Evolutionary conservation across 768 basidiomycete species (phyloP).

Genomic region (Tricholoma sp.): DNA sequence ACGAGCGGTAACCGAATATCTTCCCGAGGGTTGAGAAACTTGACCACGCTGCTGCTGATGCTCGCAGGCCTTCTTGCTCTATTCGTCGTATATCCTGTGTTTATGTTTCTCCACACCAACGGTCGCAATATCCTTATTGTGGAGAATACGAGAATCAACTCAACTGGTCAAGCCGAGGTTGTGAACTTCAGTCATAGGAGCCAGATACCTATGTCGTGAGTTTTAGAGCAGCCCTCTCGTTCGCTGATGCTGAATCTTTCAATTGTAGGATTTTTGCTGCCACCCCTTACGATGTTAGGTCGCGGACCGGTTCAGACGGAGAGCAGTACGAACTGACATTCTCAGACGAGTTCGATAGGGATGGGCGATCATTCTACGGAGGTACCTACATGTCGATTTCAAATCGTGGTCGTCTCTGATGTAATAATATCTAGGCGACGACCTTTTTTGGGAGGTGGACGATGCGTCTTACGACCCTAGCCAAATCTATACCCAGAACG

Average conservation of each 20-base stretch:
- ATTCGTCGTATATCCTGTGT: conserved; percentile 78
- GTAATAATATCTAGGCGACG: neutral
- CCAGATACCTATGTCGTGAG: conserved; percentile 7
- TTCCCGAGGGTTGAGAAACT: conserved; percentile 45
- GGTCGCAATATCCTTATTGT: conserved; percentile 38
- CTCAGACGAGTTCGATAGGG: conserved; percentile 59
- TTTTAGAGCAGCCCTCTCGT: neutral
- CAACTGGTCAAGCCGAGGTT: conserved; percentile 35
- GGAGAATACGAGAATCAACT: conserved; percentile 56
- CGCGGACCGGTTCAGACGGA: conserved; percentile 42
- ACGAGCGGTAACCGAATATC: conserved; percentile 17
- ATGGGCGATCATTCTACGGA: conserved; percentile 43
- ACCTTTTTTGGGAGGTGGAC: neutral
- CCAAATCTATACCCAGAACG: neutral
- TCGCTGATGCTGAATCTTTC: neutral
- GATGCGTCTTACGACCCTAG: neutral
- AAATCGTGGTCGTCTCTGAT: neutral
- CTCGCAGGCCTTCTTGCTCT: conserved; percentile 53
- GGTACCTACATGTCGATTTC: conserved; percentile 19
- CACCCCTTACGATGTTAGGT: conserved; percentile 12
- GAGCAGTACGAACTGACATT: conserved; percentile 48
- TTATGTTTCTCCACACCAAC: conserved; percentile 33
- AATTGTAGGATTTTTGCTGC: conserved; percentile 8
- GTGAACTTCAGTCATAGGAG: neutral
- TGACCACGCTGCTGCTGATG: conserved; percentile 58